Evolutionary conservation across 805 yeast species (phyloP), one percentile per base, ranked within the genome.

Genomic region (Saccharomycopsis synnaedendra): DNA sequence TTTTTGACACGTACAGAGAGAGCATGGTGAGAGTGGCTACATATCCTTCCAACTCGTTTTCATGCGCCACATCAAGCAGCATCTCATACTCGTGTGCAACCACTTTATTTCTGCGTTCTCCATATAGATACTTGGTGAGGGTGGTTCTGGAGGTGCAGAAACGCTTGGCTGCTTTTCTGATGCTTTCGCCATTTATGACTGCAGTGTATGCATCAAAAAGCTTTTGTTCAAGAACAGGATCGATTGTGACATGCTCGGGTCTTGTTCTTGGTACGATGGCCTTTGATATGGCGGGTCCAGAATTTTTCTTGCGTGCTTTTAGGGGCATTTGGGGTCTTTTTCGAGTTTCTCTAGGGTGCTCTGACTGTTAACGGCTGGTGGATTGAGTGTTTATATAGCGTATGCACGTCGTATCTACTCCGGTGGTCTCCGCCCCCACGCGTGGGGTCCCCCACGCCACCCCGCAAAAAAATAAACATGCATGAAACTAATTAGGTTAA

Each of bases 21-120:
- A 42, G 40, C 19, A 34, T 32, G 5, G 47, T 43, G 11, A 49
- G 36, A 30, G n/a, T 35, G 5, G 30, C 38, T 9, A 49, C 42
- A 30, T 42, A 49, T 27, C 32, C 39, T 33, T 49, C 53, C 28
- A 49, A 39, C 35, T 49, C 39, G 32, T 49, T 43, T 39, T 49
- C 53, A 33, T 49, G 43, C 11, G 7, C 34, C 5, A 49, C 53
- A 35, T 47, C 47, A 11, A 49, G 39, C n/a, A 46, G 43, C 53
- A 49, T 49, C 41, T 49, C 53, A 37, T 49, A 49, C 33, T 49
- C 53, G 30, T 49, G 53, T 10, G 53, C 53, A 34, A 49, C 50
- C 32, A 49, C 53, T 34, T 49, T 49, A 41, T 49, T 49, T 41
- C 40, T 46, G 7, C 53, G 31, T 30, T 49, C 53, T 5, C 53